Evolutionary conservation across 1,284 basidiomycete species (phyloP), one percentile per base, ranked within the genome.

Genomic region (Sparassis latifolia): DNA sequence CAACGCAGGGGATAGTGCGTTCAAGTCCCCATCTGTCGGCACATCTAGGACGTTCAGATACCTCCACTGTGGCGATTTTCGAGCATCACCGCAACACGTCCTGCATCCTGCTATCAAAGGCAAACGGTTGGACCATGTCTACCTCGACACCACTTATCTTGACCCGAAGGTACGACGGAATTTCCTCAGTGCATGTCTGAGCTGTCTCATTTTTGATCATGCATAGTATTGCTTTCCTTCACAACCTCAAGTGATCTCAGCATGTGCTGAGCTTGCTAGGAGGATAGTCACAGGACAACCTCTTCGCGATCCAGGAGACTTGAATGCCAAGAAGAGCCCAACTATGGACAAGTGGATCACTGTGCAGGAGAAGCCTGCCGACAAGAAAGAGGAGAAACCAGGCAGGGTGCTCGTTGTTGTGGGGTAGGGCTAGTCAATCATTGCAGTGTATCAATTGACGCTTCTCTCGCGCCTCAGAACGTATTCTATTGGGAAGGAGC

Each of bases 401-500:
- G 65, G 63, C 1, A 69, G 67, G 43, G 62, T 72, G 2, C 74
- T 98, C n/a, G 79, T 98, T 44, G 80, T 97, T 42, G 82, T 98
- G 30, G 96, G 95, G 86, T 89, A 61, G n/a, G 75, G 20, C 20
- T 20, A 20, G 20, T 20, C 20, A 63, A 12, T 5, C 7, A 3
- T 45, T 30, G n/a, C 31, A 33, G 27, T 32, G 41, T 38, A 12
- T 37, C 6, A 12, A 37, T 37, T 37, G 35, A 20, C 20, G 20
- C 20, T 20, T 20, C 20, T 20, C 20, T 20, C 20, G 20, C 20
- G 20, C 20, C 33, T 44, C 53, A 91, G 88, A 9, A 97, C 96
- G 0, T 99, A 99, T 67, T 92, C 92, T 0, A 93, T 99, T 49
- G 96, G 96, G 47, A 99, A 99, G 68, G 96, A 99, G 67, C 84